Evolutionary conservation across 1,284 basidiomycete genomes (phyloP).

Genomic region (Coniferiporia weirii): DNA sequence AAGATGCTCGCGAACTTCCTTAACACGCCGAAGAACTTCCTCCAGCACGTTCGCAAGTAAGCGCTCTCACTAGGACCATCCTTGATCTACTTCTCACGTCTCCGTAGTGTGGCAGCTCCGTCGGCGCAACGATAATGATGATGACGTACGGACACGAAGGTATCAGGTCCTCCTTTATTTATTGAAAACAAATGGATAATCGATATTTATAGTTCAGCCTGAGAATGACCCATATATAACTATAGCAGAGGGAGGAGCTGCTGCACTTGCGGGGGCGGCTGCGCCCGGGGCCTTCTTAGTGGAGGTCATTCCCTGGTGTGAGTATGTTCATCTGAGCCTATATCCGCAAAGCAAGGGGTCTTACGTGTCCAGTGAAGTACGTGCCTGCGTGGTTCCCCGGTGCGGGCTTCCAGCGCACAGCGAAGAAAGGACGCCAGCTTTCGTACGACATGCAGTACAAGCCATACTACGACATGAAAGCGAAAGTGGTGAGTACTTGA

Average conservation of each 20-base stretch:
- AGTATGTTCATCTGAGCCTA: background rate
- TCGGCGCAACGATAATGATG: slow-evolving; percentile 10
- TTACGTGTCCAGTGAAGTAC: slow-evolving; percentile 1
- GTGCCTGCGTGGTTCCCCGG: slow-evolving; percentile 12
- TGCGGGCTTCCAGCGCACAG: background rate
- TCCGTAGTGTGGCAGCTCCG: background rate
- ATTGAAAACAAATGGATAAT: background rate
- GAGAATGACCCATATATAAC: slow-evolving; percentile 12
- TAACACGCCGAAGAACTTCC: slow-evolving; percentile 21
- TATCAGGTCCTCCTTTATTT: background rate
- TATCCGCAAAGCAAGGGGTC: too few relatives aligned
- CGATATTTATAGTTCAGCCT: background rate
- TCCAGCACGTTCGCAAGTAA: slow-evolving; percentile 23
- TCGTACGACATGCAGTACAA: background rate
- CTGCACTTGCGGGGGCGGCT: background rate
- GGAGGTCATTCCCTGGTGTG: background rate
- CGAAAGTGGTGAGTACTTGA: background rate
- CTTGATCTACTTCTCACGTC: background rate
- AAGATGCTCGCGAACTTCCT: slow-evolving; percentile 22
- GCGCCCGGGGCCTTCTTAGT: slow-evolving; percentile 7
- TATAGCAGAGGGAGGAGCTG: slow-evolving; percentile 1
- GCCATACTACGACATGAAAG: background rate
- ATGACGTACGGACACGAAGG: slow-evolving; percentile 16
- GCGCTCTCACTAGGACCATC: background rate
- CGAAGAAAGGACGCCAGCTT: background rate